Base-by-base conservation (phyloP, 2,329 filamentous ascomycete species). In the Aspergillus terreus region DNA sequence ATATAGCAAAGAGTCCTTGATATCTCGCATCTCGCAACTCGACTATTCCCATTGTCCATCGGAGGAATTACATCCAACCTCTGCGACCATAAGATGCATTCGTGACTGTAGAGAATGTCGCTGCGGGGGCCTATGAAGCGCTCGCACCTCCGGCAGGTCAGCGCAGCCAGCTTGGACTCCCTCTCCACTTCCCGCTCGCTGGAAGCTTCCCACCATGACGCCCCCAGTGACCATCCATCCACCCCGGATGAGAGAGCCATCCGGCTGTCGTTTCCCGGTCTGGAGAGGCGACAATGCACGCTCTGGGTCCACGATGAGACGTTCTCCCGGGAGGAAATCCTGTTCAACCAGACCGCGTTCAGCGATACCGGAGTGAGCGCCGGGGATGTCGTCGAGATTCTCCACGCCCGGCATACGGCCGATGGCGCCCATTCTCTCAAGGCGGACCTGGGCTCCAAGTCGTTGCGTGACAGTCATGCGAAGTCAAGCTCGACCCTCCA, bases 321-420 rank as follows among this genome's bases (percentile, higher is more conserved):
- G 40, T 87, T 91, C 62, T 85, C 86, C 7, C 82, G 81, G 51
- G 88, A 95, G 62, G 89, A 92, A 61, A 85, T 94, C 42, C 77
- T 94, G 19, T 79, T 95, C 63, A 94, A 92, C 66, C 78, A 86
- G 52, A 84, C 88, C 50, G 78, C 85, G 14, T 82, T 92, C 53
- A 81, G 83, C 48, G 79, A 81, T 57, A 76, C 79, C 42, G 79
- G 82, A 43, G 77, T 90, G 56, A 80, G 80, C 51, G 76, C 83
- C 0, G 88, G 87, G 23, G 81, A 82, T 55, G 75, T 95, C 50
- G 84, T 94, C 71, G 86, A 90, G 60, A 85, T 95, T 50, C 77
- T 86, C 19, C 78, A 84, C 5, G 65, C 85, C 64, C 43, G 72
- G 67, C 40, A 65, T 70, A 33, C 74, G 70, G 53, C 75, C 74